A percentile compares a stretch with the other conserved stretches of the same genome.
phyloP scores from a whole-genome alignment of 768 basidiomycete species.

The Butyriboletus loyo region DNA sequence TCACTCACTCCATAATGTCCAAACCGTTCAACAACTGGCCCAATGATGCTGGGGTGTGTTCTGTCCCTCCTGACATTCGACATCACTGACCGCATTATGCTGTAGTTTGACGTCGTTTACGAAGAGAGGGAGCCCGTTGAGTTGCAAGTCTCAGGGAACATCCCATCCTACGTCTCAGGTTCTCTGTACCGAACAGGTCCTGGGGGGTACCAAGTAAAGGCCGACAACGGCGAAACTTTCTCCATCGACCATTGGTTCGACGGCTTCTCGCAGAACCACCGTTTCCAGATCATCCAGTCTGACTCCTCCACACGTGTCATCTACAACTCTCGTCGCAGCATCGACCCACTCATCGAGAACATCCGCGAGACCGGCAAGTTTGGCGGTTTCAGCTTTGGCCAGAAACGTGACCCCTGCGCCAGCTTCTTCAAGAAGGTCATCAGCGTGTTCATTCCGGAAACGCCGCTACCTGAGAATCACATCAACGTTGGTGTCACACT shows the following conservation, averaged over 20 bases:
- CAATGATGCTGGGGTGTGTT: conserved; percentile 27
- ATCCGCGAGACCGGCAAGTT: conserved; percentile 25
- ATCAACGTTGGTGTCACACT: conserved; percentile 28
- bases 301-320: conserved; percentile 24
- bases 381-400: conserved; percentile 21
- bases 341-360: conserved; percentile 28
- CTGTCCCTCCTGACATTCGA: background rate
- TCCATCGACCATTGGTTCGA: conserved; percentile 41
- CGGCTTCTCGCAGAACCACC: conserved; percentile 39
- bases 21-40: conserved; percentile 32
- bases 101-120: conserved; percentile 28
- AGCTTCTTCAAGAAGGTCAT: conserved; percentile 32
- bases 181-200: conserved; percentile 40
- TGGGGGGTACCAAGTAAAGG: conserved; percentile 29
- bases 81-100: background rate
- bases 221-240: conserved; percentile 16
- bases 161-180: conserved; percentile 37
- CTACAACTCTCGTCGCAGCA: conserved; percentile 34
- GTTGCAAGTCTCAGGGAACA: conserved; percentile 26
- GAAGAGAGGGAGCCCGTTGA: conserved; percentile 29
- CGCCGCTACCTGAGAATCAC: background rate
- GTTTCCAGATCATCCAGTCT: conserved; percentile 36
- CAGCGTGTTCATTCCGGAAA: conserved; percentile 27
- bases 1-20: conserved; percentile 7
- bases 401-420: conserved; percentile 33